A percentile compares a stretch with the other conserved stretches of the same genome.
These are phyloP conservation scores for Pichia californica DNA, from an alignment of 805 yeast species.

Conservation along the genomic window DNA sequence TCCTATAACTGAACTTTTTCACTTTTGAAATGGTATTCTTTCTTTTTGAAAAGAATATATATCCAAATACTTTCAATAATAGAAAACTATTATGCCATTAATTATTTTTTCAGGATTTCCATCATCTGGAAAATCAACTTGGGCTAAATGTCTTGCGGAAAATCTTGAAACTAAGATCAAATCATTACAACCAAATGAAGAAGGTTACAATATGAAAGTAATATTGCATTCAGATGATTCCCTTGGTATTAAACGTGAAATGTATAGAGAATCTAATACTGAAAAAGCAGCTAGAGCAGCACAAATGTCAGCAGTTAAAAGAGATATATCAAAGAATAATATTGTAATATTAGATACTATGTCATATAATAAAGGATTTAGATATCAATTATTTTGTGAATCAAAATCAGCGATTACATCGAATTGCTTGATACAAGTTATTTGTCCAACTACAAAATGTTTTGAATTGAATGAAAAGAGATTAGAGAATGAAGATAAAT, in stretches of 20 bases:
- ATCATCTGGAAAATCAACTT: conserved; percentile 71
- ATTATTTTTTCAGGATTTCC: conserved; percentile 82
- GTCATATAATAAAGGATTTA: conserved; percentile 88
- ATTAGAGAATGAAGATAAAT: conserved; percentile 31
- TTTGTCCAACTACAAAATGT: conserved; percentile 52
- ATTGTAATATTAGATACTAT: conserved; percentile 82
- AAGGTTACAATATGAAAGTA: conserved; percentile 53
- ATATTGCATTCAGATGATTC: conserved; percentile 72
- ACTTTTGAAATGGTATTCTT: too few species aligned
- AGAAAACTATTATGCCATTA: conserved; percentile 59
- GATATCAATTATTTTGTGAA: conserved; percentile 92
- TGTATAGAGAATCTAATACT: conserved; percentile 62
- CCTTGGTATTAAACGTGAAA: conserved; percentile 61
- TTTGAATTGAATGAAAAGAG: conserved; percentile 49
- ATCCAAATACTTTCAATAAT: background rate
- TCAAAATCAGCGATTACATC: conserved; percentile 80
- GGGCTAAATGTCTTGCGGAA: conserved; percentile 51
- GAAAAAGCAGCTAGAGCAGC: conserved; percentile 81
- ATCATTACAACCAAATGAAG: conserved; percentile 33
- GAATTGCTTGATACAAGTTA: conserved; percentile 73
- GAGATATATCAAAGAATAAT: conserved; percentile 61
- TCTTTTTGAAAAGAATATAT: too few species aligned
- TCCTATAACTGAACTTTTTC: too few species aligned
- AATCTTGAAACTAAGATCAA: conserved; percentile 43
- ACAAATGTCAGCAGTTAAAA: conserved; percentile 83